phyloP scores from a whole-genome alignment of 169 alveolate species.

The Plasmodium fragile region DNA sequence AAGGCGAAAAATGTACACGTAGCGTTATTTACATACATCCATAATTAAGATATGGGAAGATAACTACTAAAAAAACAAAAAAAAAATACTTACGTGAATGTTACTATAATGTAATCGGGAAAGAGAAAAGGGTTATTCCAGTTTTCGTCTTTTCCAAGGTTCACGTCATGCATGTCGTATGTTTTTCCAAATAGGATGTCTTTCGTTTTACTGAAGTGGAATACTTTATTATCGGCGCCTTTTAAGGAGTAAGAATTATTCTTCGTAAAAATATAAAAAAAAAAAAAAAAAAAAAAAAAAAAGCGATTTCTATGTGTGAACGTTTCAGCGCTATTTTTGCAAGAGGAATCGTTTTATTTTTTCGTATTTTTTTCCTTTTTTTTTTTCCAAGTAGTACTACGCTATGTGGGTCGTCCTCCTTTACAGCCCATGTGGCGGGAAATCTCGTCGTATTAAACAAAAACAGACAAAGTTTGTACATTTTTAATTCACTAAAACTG shows the following conservation, averaged over 20 bases:
- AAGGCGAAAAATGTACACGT: background rate
- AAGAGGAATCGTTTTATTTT: background rate
- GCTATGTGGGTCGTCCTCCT: constrained; percentile 23
- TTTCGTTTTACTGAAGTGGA: constrained; percentile 70
- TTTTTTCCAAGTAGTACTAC: constrained; percentile 18
- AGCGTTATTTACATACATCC: background rate
- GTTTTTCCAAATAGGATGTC: constrained; percentile 61
- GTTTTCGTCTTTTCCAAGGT: constrained; percentile 19
- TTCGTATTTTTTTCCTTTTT: background rate
- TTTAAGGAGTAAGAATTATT: background rate
- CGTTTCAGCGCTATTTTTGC: background rate
- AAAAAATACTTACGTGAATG: constrained; percentile 50
- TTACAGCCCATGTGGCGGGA: constrained; percentile 55
- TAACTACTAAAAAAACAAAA: constrained; percentile 9
- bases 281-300: background rate
- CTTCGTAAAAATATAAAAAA: background rate
- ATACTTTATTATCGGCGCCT: constrained; percentile 5
- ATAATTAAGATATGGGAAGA: background rate
- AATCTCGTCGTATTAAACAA: constrained; percentile 45
- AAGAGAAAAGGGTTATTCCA: constrained; percentile 52
- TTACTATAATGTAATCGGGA: constrained; percentile 64
- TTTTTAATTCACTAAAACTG: constrained; percentile 44
- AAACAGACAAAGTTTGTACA: constrained; percentile 54
- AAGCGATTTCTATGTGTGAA: background rate
- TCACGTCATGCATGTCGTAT: constrained; percentile 10